Evolutionary conservation across 2,329 filamentous ascomycete genomes (phyloP), one percentile per base, ranked within the genome.

Genomic region (Apiospora arundinis): DNA sequence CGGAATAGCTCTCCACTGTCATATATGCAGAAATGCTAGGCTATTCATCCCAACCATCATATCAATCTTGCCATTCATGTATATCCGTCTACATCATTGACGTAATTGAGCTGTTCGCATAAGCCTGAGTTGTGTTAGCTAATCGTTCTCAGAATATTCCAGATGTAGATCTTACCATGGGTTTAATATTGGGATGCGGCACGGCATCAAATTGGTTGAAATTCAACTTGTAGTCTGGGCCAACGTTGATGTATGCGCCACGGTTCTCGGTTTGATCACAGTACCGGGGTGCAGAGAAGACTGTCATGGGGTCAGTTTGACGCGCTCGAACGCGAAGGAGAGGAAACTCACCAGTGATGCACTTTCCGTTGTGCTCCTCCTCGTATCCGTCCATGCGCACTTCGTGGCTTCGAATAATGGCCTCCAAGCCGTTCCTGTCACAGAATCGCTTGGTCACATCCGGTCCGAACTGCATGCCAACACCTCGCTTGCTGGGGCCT

Each of bases 321-420:
- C 65, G 48, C 12, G 68, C 40, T 28, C 12, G 37, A 1, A 40
- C 4, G 21, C 9, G 32, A 25, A 37, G 5, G 67, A 32, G 18
- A 40, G 56, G 63, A 14, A 68, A 82, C 87, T 75, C 86, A 93
- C 92, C 92, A 66, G 96, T 99, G 77, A 99, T 98, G 81, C 96
- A 99, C 77, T 91, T 92, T 74, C 95, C 96, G 77, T 96, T 93
- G 81, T 99, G 96, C 86, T 99, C 95, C 76, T 97, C 93, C 81
- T 99, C 95, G 79, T 98, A 99, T n/a, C 96, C 96, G 73, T 96
- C 95, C 96, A 99, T 99, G 77, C 96, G 91, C 40, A 99, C 96
- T 82, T 99, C 96, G 84, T 99, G 96, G 79, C 95, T 97, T 77
- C 96, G 92, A 78, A 99, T 99, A 75, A 99, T 92, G 65, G 96